Base-by-base conservation (phyloP, 2,329 filamentous ascomycete genomes). In the Talaromyces sp. region DNA sequence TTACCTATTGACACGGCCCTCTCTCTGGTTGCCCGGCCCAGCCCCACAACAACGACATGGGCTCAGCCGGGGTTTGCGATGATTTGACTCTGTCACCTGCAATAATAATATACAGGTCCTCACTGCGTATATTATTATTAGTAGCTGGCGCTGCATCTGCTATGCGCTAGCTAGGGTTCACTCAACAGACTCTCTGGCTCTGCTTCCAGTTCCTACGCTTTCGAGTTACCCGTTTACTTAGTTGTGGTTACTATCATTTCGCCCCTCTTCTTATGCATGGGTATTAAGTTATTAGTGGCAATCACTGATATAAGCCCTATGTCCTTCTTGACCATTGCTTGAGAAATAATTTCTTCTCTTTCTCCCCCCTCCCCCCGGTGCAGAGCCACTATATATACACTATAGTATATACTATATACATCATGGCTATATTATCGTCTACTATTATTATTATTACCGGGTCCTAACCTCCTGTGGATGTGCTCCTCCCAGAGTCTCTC, bases 291-390 rank as follows among this genome's bases (percentile, higher is more conserved):
- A 48, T 33, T 48, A 48, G 45, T 48, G 45, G 28, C 28, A 48
- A 33, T 37, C 19, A 54, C 22, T n/a, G 39, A 43, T 54, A 54
- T 54, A 43, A 43, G 52, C 37, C 39, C 25, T 54, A 43, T 54
- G 25, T 40, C 52, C 40, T 46, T 54, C 40, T 46, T 37, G 31
- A 51, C 46, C 35, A 36, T 25, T 22, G 35, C 28, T 35, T 8
- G 40, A 33, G 31, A 33, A 33, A 48, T 48, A 48, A 48, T 48
- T 48, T 48, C 45, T 19, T 35, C 28, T 8, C 13, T 48, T 13
- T 9, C 45, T 33, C 13, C n/a, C 2, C 33, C 28, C 28, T 25
- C 25, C 25, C 4, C 7, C n/a, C n/a, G n/a, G 43, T 28, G 13
- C 43, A 46, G 43, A 31, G 31, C 43, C 43, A 31, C n/a, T 31